Evolutionary conservation across 1,284 basidiomycete genomes (phyloP), one percentile per base, ranked within the genome.

Genomic region (Ustilago tritici): DNA sequence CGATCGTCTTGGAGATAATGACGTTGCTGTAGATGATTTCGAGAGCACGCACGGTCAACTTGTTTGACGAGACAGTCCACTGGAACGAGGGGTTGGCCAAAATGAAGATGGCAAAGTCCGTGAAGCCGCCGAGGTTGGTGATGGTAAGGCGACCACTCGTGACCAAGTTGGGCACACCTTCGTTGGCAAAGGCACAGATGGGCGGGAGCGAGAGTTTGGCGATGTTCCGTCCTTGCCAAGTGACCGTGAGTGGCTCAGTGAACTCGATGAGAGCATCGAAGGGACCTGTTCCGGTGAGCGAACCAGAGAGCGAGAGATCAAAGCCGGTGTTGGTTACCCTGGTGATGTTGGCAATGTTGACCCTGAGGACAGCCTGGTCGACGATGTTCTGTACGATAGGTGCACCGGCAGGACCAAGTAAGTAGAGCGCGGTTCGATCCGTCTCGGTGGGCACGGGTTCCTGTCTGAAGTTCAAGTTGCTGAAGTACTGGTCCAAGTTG

Each of bases 11-110:
- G 56, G 88, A 89, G 61, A 93, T 88, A 0, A 88, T 88, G 34
- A 93, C 90, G 57, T 90, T 89, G 74, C 91, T 90, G 79, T 93
- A 93, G 76, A 90, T 89, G 36, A 91, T 92, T 14, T 91, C 90
- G 1, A 93, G 88, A 4, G 92, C 91, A 3, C 88, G 89, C 14
- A 93, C 87, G 40, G 90, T 89, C 56, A 93, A 88, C 41, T 88
- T 89, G 43, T 88, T 76, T 0, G 92, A 91, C 17, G 90, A 90
- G 56, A 93, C 91, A 2, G 89, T 91, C 92, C 92, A 93, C 10
- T 89, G 89, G 81, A 93, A 93, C 62, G 85, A 87, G 12, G 89
- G 88, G 70, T 91, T 91, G 80, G 92, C 91, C 49, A 93, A 87
- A 67, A 93, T 85, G 86, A 89, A 91, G 1, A 88, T 90, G 2